These are phyloP conservation scores for Skeletonema potamos DNA, from an alignment of 108 stramenopile species.

Conservation along the genomic window DNA sequence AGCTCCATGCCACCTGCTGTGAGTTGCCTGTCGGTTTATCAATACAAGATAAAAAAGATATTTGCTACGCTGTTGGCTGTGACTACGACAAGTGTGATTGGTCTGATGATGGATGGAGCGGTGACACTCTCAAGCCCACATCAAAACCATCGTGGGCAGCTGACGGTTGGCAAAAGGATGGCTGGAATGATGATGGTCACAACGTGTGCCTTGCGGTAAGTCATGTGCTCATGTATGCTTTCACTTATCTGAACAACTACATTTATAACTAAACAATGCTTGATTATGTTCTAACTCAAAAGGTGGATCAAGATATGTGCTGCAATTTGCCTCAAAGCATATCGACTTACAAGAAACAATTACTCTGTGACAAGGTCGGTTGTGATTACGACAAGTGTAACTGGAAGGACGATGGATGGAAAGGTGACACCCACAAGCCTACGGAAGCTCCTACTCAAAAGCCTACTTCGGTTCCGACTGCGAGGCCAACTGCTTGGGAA, in stretches of 20 bases:
- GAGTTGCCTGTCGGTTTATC: neutral
- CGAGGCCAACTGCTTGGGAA: too few species aligned
- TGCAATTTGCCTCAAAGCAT: neutral
- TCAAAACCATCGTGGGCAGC: neutral
- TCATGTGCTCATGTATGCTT: neutral
- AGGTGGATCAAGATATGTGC: neutral
- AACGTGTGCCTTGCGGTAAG: neutral
- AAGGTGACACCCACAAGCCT: neutral
- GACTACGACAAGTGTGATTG: neutral
- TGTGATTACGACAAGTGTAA: neutral
- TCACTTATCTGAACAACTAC: neutral
- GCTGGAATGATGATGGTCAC: neutral
- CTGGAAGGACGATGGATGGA: neutral
- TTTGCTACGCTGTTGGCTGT: neutral
- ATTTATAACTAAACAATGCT: neutral
- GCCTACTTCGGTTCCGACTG: neutral
- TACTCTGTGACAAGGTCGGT: neutral
- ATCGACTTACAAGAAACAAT: neutral
- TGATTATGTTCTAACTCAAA: neutral
- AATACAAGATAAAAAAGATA: neutral
- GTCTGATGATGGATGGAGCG: neutral
- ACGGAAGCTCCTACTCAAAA: too few species aligned
- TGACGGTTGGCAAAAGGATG: slow-evolving; percentile 1
- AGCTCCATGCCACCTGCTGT: neutral
- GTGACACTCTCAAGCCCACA: neutral